phyloP scores from a whole-genome alignment of 1,139 yeast genomes.

The Hanseniaspora gamundiae region DNA sequence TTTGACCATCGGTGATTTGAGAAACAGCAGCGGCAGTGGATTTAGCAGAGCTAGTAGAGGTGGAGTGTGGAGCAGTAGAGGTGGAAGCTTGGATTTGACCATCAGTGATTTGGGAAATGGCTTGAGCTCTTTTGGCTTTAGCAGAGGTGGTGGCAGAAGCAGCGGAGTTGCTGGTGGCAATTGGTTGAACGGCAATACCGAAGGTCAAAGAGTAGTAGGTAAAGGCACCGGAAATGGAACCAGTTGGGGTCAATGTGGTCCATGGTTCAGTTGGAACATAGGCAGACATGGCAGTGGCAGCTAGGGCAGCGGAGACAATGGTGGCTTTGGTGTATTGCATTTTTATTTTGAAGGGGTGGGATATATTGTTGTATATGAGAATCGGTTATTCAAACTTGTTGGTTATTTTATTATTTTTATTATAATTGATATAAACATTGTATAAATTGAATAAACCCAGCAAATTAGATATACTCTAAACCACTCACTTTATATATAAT shows the following conservation, averaged over 20 bases:
- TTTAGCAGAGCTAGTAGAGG: constrained; percentile 23
- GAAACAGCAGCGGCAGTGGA: constrained; percentile 28
- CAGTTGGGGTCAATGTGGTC: constrained; percentile 28
- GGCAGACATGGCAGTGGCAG: constrained; percentile 20
- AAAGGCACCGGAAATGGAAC: constrained; percentile 25
- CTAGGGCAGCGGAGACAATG: constrained; percentile 16
- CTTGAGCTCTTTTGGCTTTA: constrained; percentile 1
- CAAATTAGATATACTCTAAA: too few relatives aligned
- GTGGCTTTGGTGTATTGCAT: constrained; percentile 22
- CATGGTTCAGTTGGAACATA: constrained; percentile 24
- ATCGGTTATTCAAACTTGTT: too few relatives aligned
- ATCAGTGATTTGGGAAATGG: constrained; percentile 7
- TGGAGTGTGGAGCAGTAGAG: constrained; percentile 24
- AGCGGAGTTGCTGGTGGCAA: constrained; percentile 9
- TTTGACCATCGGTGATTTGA: constrained; percentile 39
- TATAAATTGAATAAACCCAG: too few relatives aligned
- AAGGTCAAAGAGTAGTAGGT: constrained; percentile 35
- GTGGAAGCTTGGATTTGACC: constrained; percentile 11
- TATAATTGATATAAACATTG: too few relatives aligned
- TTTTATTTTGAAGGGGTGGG: neutral
- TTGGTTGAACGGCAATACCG: constrained; percentile 30
- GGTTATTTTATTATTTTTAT: too few relatives aligned
- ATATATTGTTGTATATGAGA: too few relatives aligned
- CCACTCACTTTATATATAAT: too few relatives aligned
- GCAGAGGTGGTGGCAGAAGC: neutral